phyloP scores from a whole-genome alignment of 208 protist species.

The Giardia duodenalis region DNA sequence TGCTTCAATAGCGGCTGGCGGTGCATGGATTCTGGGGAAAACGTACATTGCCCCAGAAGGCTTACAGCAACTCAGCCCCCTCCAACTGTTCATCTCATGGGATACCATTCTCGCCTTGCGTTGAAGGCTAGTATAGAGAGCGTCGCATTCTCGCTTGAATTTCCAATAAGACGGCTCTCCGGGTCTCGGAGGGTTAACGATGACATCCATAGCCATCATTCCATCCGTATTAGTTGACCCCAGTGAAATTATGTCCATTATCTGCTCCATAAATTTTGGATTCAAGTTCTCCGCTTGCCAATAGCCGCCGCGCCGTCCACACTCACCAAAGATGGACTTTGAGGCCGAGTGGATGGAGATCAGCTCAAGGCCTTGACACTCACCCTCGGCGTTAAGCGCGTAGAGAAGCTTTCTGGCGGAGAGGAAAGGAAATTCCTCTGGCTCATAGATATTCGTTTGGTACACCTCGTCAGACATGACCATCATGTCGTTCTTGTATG shows the following conservation, averaged over 20 bases:
- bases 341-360: constrained; percentile 89
- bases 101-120: constrained; percentile 47
- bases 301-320: constrained; percentile 89
- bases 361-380: constrained; percentile 55
- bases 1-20: constrained; percentile 56
- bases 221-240: constrained; percentile 81
- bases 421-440: constrained; percentile 54
- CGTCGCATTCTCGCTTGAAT: constrained; percentile 50
- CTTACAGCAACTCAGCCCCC: constrained; percentile 33
- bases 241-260: constrained; percentile 84
- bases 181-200: constrained; percentile 72
- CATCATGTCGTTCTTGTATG: constrained; percentile 57
- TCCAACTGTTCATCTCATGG: constrained; percentile 28
- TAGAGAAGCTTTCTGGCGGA: constrained; percentile 64
- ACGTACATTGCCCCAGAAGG: constrained; percentile 84
- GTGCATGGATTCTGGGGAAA: constrained; percentile 76
- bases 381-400: constrained; percentile 49
- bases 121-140: background rate
- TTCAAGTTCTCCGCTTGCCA: constrained; percentile 66
- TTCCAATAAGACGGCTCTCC: constrained; percentile 66
- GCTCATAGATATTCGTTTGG: constrained; percentile 83
- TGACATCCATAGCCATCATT: constrained; percentile 65
- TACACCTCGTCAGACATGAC: constrained; percentile 95
- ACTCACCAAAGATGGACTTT: constrained; percentile 76
- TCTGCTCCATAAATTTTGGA: constrained; percentile 49